Evolutionary conservation across 2,329 filamentous ascomycete species (phyloP), one percentile per base, ranked within the genome.

Genomic region (Fusarium ramigenum): DNA sequence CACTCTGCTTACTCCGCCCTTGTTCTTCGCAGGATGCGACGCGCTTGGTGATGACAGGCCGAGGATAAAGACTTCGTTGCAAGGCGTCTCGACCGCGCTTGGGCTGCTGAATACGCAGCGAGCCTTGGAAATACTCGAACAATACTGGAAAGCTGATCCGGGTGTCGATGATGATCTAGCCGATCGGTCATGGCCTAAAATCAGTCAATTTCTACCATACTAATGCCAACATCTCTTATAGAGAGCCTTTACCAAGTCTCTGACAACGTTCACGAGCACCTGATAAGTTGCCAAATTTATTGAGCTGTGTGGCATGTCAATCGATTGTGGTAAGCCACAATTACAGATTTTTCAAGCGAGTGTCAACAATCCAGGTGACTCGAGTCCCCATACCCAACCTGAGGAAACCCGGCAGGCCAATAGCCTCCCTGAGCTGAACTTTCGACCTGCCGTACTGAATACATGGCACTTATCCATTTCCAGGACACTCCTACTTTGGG

Each of bases 21-120:
- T 73, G 1, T 73, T 74, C 25, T 73, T 73, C 47, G 71, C 71
- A 0, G 71, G 71, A 1, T 73, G 71, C 4, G 71, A 73, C 12
- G 71, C 71, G 4, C 30, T 73, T 21, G 59, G 67, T 16, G n/a
- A 44, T 4, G 62, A 74, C n/a, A 57, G 71, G 7, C 50, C 50
- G 9, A 64, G 62, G 7, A 70, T 74, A 37, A 73, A 72, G 46
- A 59, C 30, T 18, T 46, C 69, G 2, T 32, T 73, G 3, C 71
- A 72, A 10, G 71, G 59, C 11, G 70, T 73, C 7, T 73, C 71
- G 4, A 68, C 54, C 9, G 49, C 62, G 7, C 56, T 73, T 19
- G 71, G 71, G 1, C 25, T 73, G 0, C 32, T 73, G 25, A 73
- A 73, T 28, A 63, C 71, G 2, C 71, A 72, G 34, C 49, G 57